Conservation (phyloP, 257 asterid genomes). For the Craterostigma plantagineum region DNA sequence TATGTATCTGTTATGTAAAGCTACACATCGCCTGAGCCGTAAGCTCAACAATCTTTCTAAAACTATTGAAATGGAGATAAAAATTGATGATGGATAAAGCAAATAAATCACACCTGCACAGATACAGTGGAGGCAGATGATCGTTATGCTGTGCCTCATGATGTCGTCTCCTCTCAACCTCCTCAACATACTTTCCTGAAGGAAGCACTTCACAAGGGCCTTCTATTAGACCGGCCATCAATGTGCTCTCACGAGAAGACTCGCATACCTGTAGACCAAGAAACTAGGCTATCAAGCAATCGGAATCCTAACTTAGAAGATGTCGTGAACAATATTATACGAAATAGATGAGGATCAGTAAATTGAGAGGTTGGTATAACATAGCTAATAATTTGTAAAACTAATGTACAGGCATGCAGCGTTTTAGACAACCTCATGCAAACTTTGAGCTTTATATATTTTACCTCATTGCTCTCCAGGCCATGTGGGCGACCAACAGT, state of each 20-base stretch:
- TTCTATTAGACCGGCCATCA: conserved; percentile 59
- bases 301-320: conserved; percentile 1
- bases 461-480: conserved; percentile 82
- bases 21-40: too few relatives aligned
- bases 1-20: too few relatives aligned
- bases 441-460: too few relatives aligned
- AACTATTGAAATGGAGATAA: conserved; percentile 9
- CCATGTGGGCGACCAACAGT: conserved; percentile 89
- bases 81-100: too few relatives aligned
- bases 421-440: too few relatives aligned
- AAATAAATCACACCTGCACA: conserved; percentile 73
- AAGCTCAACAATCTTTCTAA: conserved; percentile 2
- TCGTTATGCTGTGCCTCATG: conserved; percentile 21
- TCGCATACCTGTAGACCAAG: conserved; percentile 54
- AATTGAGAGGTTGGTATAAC: too few relatives aligned
- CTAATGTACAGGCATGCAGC: too few relatives aligned
- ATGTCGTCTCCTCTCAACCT: conserved; percentile 43
- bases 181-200: conserved; percentile 62
- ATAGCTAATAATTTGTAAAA: neutral
- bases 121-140: conserved; percentile 39
- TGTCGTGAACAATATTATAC: too few relatives aligned
- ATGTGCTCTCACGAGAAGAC: conserved; percentile 33
- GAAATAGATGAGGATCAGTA: too few relatives aligned
- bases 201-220: conserved; percentile 78
- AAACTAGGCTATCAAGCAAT: neutral